Conservation (phyloP, 768 basidiomycete genomes). For the Termitomyces heimii region DNA sequence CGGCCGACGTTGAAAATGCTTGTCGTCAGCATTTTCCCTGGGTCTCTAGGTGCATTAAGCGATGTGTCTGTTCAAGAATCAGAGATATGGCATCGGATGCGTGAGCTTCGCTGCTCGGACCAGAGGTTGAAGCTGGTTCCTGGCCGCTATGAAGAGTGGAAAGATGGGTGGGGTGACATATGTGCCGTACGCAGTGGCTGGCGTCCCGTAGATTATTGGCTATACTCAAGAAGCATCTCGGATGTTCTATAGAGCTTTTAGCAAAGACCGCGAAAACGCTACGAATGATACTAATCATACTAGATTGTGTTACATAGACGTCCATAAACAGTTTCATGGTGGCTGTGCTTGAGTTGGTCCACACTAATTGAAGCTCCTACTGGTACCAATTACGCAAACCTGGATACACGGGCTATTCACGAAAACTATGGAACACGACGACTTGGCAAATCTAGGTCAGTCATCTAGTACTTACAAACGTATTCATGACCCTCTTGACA, state of each 20-base stretch:
- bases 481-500: not conserved
- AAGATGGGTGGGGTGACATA: slow-evolving; percentile 16
- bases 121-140: slow-evolving; percentile 18
- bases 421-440: not conserved
- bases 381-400: no score
- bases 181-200: slow-evolving; percentile 12
- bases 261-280: not conserved
- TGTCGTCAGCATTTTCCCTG: slow-evolving; percentile 27
- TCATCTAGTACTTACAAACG: not conserved
- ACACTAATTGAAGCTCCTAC: no score
- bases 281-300: not conserved
- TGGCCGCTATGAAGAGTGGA: slow-evolving; percentile 19
- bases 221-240: not conserved
- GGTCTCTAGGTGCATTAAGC: slow-evolving; percentile 4
- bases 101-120: slow-evolving; percentile 15
- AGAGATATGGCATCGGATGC: slow-evolving; percentile 20
- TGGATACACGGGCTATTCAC: not conserved
- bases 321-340: not conserved
- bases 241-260: not conserved
- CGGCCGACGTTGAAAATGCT: slow-evolving; percentile 26
- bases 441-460: not conserved
- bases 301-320: not conserved
- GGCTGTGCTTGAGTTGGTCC: not conserved
- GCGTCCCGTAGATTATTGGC: slow-evolving; percentile 17
- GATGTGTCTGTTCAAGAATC: slow-evolving; percentile 15